Base-by-base conservation (phyloP, 2,329 filamentous ascomycete species). In the Penicillium oxalicum region DNA sequence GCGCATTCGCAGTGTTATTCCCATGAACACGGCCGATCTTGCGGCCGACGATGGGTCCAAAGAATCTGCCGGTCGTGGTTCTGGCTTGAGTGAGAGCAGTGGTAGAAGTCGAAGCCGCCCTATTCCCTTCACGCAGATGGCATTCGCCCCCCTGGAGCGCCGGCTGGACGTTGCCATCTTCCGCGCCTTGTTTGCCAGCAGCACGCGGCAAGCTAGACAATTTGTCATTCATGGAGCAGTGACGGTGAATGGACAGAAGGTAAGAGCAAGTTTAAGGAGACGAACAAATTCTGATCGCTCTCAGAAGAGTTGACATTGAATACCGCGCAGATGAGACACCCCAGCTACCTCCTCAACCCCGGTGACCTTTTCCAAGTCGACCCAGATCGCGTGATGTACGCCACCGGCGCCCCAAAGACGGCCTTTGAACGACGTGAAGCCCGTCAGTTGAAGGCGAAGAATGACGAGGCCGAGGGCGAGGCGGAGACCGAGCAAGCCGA, bases 321-420 rank as follows among this genome's bases (percentile, higher is more conserved):
- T 13, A 4, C 25, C 32, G 7, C 13, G 11, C 59, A 95, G 91
- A 95, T 97, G 87, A 78, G 80, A 55, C 88, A 93, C 65, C 91
- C 93, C 7, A 87, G 89, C 47, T 98, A 98, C 70, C 83, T 90
- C 56, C 80, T 98, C 35, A 98, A 98, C 70, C 94, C 93, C 2
- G 93, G 93, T 59, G 93, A 98, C 68, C 88, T 98, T 83, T 98
- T 98, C 77, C 89, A 95, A 68, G 91, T 98, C 61, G 87, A 96
- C 18, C 79, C 87, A 33, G 88, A 95, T 35, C 83, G 85, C 60
- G 93, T 98, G 48, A 78, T 98, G 70, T 91, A 80, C 62, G 91
- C 88, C 32, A 95, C 91, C 1, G 93, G 93, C 50, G 78, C 80
- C 26, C 79, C 81, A 42, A 93, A 90, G 70, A 70, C 77, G 42